phyloP scores from a whole-genome alignment of 2,329 filamentous ascomycete species.

The Calonectria henricotiae region DNA sequence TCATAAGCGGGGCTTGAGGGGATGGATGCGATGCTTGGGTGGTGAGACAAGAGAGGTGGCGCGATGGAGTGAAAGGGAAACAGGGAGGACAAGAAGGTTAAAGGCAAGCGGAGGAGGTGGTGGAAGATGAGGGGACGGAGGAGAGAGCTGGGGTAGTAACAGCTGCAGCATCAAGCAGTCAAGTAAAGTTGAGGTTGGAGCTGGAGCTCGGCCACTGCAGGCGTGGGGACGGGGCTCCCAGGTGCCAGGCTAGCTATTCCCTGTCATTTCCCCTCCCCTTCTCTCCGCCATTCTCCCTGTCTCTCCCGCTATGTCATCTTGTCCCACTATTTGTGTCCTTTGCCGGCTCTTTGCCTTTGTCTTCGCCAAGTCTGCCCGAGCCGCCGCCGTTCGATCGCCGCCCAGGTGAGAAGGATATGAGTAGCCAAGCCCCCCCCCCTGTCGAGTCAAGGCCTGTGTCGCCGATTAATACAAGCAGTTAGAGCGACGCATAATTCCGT shows the following conservation, averaged over 20 bases:
- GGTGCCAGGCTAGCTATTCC: neutral
- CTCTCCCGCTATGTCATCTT: constrained; percentile 5
- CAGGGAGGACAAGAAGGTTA: neutral
- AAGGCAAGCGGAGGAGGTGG: neutral
- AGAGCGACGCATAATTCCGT: constrained; percentile 1
- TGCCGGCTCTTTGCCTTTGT: neutral
- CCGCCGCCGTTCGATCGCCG: neutral
- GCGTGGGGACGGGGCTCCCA: neutral
- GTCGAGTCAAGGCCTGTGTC: neutral
- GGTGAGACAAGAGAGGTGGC: neutral
- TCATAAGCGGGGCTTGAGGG: constrained; percentile 56
- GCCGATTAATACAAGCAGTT: neutral
- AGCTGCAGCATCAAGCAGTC: constrained; percentile 5
- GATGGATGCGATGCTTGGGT: neutral
- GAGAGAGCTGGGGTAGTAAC: neutral
- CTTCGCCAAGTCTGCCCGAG: neutral
- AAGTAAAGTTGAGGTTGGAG: constrained; percentile 20
- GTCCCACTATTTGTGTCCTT: constrained; percentile 12
- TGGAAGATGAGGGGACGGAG: constrained; percentile 1
- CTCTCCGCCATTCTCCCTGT: constrained; percentile 5
- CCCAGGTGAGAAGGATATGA: no score
- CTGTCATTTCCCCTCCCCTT: constrained; percentile 1
- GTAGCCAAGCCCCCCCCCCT: neutral
- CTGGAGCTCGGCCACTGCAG: constrained; percentile 17
- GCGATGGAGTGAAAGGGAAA: neutral